Conservation (phyloP, 2,329 filamentous ascomycete species). For the Clarireedia paspali region DNA sequence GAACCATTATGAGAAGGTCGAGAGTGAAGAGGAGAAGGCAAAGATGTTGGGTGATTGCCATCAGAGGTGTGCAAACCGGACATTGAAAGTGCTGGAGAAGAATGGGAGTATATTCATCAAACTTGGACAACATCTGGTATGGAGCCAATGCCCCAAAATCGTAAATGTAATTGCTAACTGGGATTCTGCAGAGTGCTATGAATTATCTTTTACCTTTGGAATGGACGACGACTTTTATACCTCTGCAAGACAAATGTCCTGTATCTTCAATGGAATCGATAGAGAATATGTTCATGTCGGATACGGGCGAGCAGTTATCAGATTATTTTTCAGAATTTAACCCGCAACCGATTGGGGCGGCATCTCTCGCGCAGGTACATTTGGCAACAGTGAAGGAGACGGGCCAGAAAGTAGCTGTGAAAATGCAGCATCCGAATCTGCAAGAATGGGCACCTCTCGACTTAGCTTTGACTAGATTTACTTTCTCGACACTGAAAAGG, state of each 20-base stretch:
- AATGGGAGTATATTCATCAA: conserved; percentile 99
- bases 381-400: conserved; percentile 74
- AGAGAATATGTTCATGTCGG: conserved; percentile 73
- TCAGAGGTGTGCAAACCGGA: conserved; percentile 84
- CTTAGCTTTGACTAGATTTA: conserved; percentile 76
- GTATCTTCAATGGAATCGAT: conserved; percentile 85
- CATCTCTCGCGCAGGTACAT: conserved; percentile 91
- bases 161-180: conserved; percentile 16
- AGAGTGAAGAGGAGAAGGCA: conserved; percentile 58
- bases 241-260: conserved; percentile 90
- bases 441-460: conserved; percentile 89
- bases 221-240: conserved; percentile 94
- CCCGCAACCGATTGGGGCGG: conserved; percentile 74
- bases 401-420: conserved; percentile 85
- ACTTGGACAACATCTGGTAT: conserved; percentile 81
- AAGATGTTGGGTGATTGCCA: conserved; percentile 75
- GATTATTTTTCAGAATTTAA: conserved; percentile 86
- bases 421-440: conserved; percentile 86
- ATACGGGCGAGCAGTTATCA: conserved; percentile 71
- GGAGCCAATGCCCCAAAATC: conserved; percentile 9
- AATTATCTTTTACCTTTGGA: conserved; percentile 86
- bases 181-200: conserved; percentile 63
- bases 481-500: conserved; percentile 79
- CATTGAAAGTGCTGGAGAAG: conserved; percentile 79
- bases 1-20: conserved; percentile 55